phyloP scores from a whole-genome alignment of 2,329 filamentous ascomycete species.

The Blastomyces gilchristii region DNA sequence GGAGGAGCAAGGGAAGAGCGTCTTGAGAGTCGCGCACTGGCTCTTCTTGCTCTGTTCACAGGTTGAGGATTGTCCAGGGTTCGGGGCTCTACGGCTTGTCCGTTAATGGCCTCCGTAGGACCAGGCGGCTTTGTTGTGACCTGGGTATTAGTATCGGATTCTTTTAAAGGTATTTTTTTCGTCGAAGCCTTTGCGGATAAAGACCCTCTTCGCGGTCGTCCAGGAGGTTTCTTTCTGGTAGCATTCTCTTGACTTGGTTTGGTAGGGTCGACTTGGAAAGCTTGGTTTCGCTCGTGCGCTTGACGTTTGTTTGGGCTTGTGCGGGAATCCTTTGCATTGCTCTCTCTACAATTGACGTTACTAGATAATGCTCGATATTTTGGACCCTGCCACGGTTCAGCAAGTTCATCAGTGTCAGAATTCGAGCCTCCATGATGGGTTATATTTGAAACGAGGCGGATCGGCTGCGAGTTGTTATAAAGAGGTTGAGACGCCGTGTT shows the following conservation, averaged over 20 bases:
- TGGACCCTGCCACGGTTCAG: background rate
- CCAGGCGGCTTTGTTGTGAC: background rate
- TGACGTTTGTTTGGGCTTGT: background rate
- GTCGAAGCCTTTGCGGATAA: background rate
- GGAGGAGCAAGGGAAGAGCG: background rate
- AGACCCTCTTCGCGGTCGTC: background rate
- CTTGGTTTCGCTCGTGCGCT: background rate
- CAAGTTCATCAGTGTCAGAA: conserved; percentile 4
- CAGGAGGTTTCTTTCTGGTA: background rate
- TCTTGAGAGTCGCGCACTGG: conserved; percentile 2
- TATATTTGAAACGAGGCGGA: background rate
- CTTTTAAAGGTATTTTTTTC: background rate
- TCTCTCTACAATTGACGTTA: background rate
- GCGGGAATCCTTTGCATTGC: background rate
- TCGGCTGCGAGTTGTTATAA: background rate
- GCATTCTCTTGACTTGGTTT: background rate
- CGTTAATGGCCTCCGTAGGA: background rate
- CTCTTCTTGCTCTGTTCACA: background rate
- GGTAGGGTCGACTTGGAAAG: background rate
- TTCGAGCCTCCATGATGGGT: background rate
- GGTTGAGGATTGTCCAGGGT: background rate
- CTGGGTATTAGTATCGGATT: background rate
- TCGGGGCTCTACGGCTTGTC: background rate
- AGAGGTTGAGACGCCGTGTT: too few species aligned
- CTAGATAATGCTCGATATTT: background rate